Evolutionary conservation across 202 grass and related monocot genomes (phyloP).

Genomic region (Digitaria exilis): DNA sequence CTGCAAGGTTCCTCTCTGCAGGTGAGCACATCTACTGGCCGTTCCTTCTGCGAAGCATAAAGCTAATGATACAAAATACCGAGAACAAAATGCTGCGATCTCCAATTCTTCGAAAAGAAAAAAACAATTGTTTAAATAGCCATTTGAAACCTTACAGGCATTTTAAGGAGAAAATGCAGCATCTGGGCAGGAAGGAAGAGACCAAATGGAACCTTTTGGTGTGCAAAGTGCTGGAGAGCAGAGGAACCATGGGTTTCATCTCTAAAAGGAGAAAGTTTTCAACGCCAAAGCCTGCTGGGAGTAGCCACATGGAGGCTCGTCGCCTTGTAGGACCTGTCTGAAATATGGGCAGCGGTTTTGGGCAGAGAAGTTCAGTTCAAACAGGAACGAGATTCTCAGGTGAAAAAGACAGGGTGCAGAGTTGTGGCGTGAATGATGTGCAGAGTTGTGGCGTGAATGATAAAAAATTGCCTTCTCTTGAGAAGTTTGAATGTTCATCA

Average conservation of each 20-base stretch:
- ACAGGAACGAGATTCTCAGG: neutral
- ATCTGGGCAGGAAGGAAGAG: constrained; percentile 64
- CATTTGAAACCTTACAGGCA: constrained; percentile 43
- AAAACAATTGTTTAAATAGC: neutral
- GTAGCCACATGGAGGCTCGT: neutral
- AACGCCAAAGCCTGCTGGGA: neutral
- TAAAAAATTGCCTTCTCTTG: neutral
- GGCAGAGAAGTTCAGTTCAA: neutral
- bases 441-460: neutral
- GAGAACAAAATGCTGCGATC: neutral
- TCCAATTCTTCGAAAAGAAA: neutral
- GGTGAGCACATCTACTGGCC: constrained; percentile 41
- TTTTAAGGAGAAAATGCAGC: constrained; percentile 76
- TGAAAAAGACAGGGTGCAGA: neutral
- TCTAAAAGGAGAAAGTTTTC: constrained; percentile 30
- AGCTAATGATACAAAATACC: neutral
- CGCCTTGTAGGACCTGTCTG: neutral
- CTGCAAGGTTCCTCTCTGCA: constrained; percentile 84
- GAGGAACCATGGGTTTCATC: constrained; percentile 51
- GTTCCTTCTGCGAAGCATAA: neutral
- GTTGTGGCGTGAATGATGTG: neutral
- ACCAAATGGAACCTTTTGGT: constrained; percentile 69
- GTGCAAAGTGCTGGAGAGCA: constrained; percentile 49
- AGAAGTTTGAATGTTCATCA: neutral
- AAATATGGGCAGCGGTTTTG: neutral